Evolutionary conservation across 2,329 filamentous ascomycete genomes (phyloP), one percentile per base, ranked within the genome.

Genomic region (Trichoderma sp.): DNA sequence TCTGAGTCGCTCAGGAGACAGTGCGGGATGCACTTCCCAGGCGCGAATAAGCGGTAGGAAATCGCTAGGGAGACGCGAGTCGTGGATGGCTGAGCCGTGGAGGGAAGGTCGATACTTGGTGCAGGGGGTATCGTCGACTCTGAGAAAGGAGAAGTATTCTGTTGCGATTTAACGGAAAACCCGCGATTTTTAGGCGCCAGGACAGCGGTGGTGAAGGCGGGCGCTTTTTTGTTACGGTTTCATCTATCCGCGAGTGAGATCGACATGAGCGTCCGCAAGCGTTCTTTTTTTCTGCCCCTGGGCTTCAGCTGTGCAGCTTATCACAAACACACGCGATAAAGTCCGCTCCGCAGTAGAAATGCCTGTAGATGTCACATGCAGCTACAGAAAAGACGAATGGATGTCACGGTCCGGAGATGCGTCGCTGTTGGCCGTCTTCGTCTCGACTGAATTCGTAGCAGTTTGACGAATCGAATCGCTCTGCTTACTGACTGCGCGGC

Each of bases 201-300:
- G 35, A 18, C 27, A 63, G 50, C n/a, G 27, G 60, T 62, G 59
- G 41, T 64, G 74, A 27, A 72, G 74, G 50, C 62, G 60, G 56
- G 8, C 71, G 27, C 56, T 24, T 53, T 71, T 41, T 31, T 27
- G 41, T 66, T 75, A 75, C 53, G 67, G 60, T 24, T 71, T 71
- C 74, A 66, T 75, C 74, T 56, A 35, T 35, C 33, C 45, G 67
- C 62, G 29, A 56, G 69, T 72, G 74, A 66, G 74, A 71, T 66
- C 24, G 67, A 66, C 67, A 56, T 60, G 59, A 60, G 67, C 27
- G 41, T 66, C 27, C 45, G 60, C 33, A 66, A 66, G 74, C 64
- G 67, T 33, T 31, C 65, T 31, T 18, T 45, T n/a, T 53, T 53
- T 24, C n/a, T 24, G 8, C 21, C n/a, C 50, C 50, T 24, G n/a